Evolutionary conservation across 441 rosid genomes (phyloP), one percentile per base, ranked within the genome.

Genomic region (Hura crepitans): DNA sequence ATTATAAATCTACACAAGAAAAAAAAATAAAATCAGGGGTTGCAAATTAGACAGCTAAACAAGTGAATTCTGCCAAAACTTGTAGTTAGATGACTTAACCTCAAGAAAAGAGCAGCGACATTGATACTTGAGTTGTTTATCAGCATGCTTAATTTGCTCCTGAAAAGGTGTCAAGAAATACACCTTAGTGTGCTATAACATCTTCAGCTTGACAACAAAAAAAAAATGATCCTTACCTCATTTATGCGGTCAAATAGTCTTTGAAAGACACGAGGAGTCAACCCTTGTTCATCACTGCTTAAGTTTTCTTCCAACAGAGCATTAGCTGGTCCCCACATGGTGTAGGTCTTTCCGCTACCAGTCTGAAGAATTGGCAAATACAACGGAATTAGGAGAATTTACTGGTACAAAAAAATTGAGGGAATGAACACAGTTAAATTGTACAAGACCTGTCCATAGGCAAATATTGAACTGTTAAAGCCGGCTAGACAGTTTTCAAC

Each of bases 61-160:
- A 65, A 31, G 33, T 17, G 7, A 22, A 60, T 13, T 39, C 47
- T 35, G 30, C 25, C 25, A 43, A 77, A 71, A 60, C 56, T 46
- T 70, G 7, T 31, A 43, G 47, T 28, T 46, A 66, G 20, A 31
- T 56, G 58, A 74, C 66, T 62, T 54, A 64, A 96, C 98, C 99
- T 96, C 97, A n/a, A 96, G 96, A 81, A 96, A 91, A 33, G 99
- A 96, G 75, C 98, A 96, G 46, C 95, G 97, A 66, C 99, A 96
- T 74, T 90, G 97, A 79, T 93, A 96, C 60, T 82, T 86, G 69
- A 91, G 97, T 83, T 96, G 97, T 79, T 86, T 84, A 45, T 87
- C 92, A 6, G 83, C 84, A 62, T 96, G 95, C 77, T 84, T 96
- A 70, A 80, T 76, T 91, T 93, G 96, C 82, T 93, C 98, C 99